Evolutionary conservation across 768 basidiomycete species (phyloP), one percentile per base, ranked within the genome.

Genomic region (Tulasnella sp.): DNA sequence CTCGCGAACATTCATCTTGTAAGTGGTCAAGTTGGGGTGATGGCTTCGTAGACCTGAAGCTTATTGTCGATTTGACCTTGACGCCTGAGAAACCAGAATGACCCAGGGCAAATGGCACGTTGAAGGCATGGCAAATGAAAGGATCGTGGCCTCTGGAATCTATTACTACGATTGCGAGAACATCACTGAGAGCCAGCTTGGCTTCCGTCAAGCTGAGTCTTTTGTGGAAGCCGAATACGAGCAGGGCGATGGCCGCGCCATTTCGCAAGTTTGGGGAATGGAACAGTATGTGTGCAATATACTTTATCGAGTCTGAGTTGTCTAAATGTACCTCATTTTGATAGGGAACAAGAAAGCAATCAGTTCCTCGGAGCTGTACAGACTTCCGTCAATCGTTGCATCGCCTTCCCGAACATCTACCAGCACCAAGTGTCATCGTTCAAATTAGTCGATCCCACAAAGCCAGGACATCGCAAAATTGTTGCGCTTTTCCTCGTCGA

Each of bases 21-120:
- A 14, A 37, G 71, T 39, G 32, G 5, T 29, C 6, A 34, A n/a
- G 2, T 19, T 1, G 35, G 5, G 26, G 29, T 2, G 11, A 0
- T 16, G n/a, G 47, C 16, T 11, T 2, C n/a, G 32, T 52, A 3
- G 19, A 19, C 9, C 40, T 19, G 22, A 47, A 22, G 17, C 6
- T n/a, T 40, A 6, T 32, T 44, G 22, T 26, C 36, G 14, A 9
- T 41, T 11, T n/a, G n/a, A n/a, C n/a, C n/a, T 17, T 66, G 64
- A 81, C 80, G 0, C 81, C 82, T 12, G 80, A 82, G 26, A 79
- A 80, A 64, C 82, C 82, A 3, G 84, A 84, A 2, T 87, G 87
- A 75, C 73, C 74, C 0, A 85, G 86, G 84, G 82, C 17, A 81
- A 1, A 67, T 87, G 65, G 85, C 85, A 77, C 67, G 73, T 32